Evolutionary conservation across 2,329 filamentous ascomycete genomes (phyloP).

Genomic region (Fusarium protoensiforme): DNA sequence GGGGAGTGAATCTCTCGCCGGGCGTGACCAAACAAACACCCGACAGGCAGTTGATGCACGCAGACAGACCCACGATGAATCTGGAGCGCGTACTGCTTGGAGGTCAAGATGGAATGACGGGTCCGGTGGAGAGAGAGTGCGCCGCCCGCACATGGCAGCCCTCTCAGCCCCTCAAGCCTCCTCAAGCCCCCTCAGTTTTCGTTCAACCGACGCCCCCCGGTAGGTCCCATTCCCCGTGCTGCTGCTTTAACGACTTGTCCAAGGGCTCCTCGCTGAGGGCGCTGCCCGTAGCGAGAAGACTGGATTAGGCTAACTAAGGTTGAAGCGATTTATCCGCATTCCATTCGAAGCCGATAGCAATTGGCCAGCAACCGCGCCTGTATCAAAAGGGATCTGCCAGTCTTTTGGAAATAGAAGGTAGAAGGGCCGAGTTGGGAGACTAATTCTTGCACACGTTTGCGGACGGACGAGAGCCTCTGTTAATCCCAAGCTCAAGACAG

Average conservation of each 20-base stretch:
- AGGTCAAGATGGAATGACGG: constrained; percentile 26
- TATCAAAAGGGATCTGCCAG: background rate
- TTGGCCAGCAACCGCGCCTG: background rate
- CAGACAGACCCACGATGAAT: background rate
- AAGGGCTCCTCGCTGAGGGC: constrained; percentile 39
- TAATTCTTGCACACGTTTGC: background rate
- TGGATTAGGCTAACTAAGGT: constrained; percentile 19
- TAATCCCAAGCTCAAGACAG: constrained; percentile 2
- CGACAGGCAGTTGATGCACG: background rate
- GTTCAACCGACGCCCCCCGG: constrained; percentile 19
- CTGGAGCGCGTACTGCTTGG: background rate
- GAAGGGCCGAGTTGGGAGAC: background rate
- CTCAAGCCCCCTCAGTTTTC: constrained; percentile 16
- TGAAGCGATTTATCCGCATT: constrained; percentile 33
- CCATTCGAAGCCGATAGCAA: constrained; percentile 8
- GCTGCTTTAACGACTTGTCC: constrained; percentile 22
- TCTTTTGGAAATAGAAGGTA: background rate
- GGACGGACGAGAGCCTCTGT: background rate
- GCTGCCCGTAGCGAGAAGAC: constrained; percentile 33
- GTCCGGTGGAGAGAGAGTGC: constrained; percentile 28
- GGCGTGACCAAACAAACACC: background rate
- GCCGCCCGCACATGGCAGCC: constrained; percentile 35
- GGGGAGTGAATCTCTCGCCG: background rate
- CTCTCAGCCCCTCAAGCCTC: constrained; percentile 15
- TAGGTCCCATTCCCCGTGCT: constrained; percentile 17